Percentiles rank a stretch among this genome's conserved stretches.
phyloP scores from a whole-genome alignment of 768 basidiomycete species.

The Trametes meyenii region DNA sequence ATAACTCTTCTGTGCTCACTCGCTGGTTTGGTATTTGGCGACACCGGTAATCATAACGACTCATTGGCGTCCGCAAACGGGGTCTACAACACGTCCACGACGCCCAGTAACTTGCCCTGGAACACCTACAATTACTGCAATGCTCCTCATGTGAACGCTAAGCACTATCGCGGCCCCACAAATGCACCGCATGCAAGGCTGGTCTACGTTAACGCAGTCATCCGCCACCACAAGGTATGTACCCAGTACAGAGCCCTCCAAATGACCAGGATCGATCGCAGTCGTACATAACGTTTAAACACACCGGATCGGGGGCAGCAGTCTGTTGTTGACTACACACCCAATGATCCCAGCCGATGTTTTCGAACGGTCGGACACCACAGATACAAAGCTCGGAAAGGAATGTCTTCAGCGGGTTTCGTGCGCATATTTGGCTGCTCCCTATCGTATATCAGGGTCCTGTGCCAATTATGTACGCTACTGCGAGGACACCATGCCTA shows the following conservation, averaged over 20 bases:
- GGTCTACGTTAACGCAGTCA: conserved; percentile 45
- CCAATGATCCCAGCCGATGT: too few species aligned
- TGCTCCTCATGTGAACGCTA: conserved; percentile 51
- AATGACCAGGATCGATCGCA: neutral
- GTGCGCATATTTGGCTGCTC: too few species aligned
- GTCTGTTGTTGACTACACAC: too few species aligned
- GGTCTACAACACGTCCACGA: conserved; percentile 48
- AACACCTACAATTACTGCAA: conserved; percentile 59
- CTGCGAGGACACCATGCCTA: too few species aligned
- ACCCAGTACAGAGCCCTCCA: neutral
- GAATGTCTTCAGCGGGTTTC: too few species aligned
- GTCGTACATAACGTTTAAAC: too few species aligned
- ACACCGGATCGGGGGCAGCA: too few species aligned
- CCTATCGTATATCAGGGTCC: too few species aligned
- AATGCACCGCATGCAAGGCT: conserved; percentile 35
- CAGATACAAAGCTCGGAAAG: too few species aligned
- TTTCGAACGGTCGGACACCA: too few species aligned
- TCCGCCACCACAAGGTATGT: conserved; percentile 52
- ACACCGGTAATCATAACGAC: neutral
- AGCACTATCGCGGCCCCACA: conserved; percentile 40
- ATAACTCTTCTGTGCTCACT: conserved; percentile 4
- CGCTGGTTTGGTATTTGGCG: neutral
- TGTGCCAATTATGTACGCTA: too few species aligned
- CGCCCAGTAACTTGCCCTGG: conserved; percentile 45
- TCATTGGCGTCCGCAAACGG: conserved; percentile 32